phyloP scores from a whole-genome alignment of 164 flowering plant genomes.

The Stephania japonica region DNA sequence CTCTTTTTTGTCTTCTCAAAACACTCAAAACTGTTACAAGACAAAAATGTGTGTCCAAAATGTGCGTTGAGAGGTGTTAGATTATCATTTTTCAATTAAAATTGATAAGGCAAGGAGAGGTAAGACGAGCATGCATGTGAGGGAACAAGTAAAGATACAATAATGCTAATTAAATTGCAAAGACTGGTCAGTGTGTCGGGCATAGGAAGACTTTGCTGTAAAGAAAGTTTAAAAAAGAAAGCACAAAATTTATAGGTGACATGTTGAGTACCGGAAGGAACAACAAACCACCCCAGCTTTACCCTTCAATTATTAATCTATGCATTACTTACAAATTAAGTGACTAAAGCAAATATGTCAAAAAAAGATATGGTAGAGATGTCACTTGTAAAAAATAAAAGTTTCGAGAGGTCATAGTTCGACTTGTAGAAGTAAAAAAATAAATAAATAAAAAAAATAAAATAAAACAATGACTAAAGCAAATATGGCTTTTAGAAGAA shows the following conservation, averaged over 20 bases:
- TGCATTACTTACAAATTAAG: not conserved
- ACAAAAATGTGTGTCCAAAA: too few relatives aligned
- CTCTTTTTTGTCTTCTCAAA: too few relatives aligned
- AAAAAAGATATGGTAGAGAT: too few relatives aligned
- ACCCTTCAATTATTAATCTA: not conserved
- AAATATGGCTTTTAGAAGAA: too few relatives aligned
- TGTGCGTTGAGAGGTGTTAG: too few relatives aligned
- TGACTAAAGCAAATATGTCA: not conserved
- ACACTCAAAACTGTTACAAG: too few relatives aligned
- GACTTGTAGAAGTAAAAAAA: too few relatives aligned
- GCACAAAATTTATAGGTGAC: conserved; percentile 13
- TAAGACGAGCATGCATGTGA: conserved; percentile 34
- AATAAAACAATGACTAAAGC: not conserved
- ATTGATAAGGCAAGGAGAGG: conserved; percentile 24
- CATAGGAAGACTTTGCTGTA: conserved; percentile 26
- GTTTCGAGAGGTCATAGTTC: too few relatives aligned
- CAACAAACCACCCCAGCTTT: conserved; percentile 4
- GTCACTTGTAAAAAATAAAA: not conserved
- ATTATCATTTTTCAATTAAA: too few relatives aligned
- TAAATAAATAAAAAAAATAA: too few relatives aligned
- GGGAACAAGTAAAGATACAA: not conserved
- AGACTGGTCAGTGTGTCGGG: conserved; percentile 36
- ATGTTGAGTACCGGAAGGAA: conserved; percentile 26
- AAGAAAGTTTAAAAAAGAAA: conserved; percentile 10
- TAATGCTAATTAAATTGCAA: conserved; percentile 14